phyloP scores from a whole-genome alignment of 1,139 yeast genomes.

The Yamadazyma diospyri region DNA sequence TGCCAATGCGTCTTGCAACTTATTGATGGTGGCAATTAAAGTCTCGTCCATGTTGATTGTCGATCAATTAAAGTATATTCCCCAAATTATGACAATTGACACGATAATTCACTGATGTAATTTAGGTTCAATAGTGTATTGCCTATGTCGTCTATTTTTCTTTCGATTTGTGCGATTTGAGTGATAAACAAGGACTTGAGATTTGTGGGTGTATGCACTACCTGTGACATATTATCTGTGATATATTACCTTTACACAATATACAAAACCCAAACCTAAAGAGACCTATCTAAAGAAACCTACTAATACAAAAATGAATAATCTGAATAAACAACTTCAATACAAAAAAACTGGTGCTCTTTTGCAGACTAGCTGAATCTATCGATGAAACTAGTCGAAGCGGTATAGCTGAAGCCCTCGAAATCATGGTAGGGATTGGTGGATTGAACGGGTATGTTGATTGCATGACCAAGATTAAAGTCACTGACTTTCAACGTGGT shows the following conservation, averaged over 20 bases:
- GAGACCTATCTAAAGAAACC: too few relatives aligned
- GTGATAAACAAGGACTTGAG: constrained; percentile 6
- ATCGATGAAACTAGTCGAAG: constrained; percentile 24
- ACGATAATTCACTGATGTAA: too few relatives aligned
- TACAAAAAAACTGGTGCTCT: too few relatives aligned
- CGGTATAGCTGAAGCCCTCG: constrained; percentile 29
- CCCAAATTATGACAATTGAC: too few relatives aligned
- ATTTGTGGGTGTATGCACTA: too few relatives aligned
- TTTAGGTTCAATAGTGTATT: constrained; percentile 1
- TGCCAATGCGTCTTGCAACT: constrained; percentile 89
- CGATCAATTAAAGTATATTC: not conserved
- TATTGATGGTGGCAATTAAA: constrained; percentile 86
- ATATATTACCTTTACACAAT: too few relatives aligned
- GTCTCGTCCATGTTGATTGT: constrained; percentile 71
- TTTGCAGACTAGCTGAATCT: constrained; percentile 1
- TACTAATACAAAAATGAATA: too few relatives aligned
- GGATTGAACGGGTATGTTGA: constrained; percentile 11
- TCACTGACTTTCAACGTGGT: constrained; percentile 24
- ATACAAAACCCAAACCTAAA: too few relatives aligned
- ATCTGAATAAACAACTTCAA: too few relatives aligned
- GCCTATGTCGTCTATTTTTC: constrained; percentile 5
- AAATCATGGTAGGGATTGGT: constrained; percentile 13
- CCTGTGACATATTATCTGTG: too few relatives aligned
- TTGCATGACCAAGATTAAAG: constrained; percentile 16
- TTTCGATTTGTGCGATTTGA: constrained; percentile 4